These are phyloP conservation scores for Ogataea philodendri DNA, from an alignment of 805 yeast species.

Conservation along the genomic window DNA sequence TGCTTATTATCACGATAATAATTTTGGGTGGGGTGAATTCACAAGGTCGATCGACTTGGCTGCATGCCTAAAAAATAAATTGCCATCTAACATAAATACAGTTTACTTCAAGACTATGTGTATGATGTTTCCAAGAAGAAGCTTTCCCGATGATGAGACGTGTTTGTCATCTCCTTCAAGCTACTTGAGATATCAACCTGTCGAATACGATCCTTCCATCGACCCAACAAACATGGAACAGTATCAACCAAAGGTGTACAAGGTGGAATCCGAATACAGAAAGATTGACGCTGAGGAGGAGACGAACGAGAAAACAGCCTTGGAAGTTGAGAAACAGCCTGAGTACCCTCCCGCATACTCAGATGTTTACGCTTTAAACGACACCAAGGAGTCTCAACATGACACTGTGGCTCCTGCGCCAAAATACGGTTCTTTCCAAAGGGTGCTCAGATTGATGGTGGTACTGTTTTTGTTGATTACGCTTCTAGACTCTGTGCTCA, in stretches of 20 bases:
- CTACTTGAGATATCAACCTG: constrained; percentile 21
- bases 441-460: too few relatives aligned
- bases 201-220: constrained; percentile 30
- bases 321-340: not conserved
- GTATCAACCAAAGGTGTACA: constrained; percentile 32
- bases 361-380: not conserved
- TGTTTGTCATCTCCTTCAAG: constrained; percentile 1
- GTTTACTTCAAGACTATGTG: constrained; percentile 15
- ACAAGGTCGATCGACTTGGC: constrained; percentile 7
- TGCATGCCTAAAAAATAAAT: not conserved
- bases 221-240: constrained; percentile 35
- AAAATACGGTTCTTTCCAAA: too few relatives aligned
- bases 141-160: too few relatives aligned
- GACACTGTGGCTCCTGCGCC: too few relatives aligned
- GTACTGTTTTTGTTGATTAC: not conserved
- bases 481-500: constrained; percentile 2
- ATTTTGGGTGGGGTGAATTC: too few relatives aligned
- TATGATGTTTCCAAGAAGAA: constrained; percentile 26
- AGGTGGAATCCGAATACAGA: constrained; percentile 25
- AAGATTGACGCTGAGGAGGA: constrained; percentile 9
- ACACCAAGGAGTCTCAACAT: too few relatives aligned
- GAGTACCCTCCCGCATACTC: constrained; percentile 1
- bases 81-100: constrained; percentile 1
- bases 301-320: not conserved
- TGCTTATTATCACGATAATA: too few relatives aligned